A percentile compares a stretch with the other conserved stretches of the same genome.
phyloP scores from a whole-genome alignment of 129 eudicot species.

The Mikania micrantha region DNA sequence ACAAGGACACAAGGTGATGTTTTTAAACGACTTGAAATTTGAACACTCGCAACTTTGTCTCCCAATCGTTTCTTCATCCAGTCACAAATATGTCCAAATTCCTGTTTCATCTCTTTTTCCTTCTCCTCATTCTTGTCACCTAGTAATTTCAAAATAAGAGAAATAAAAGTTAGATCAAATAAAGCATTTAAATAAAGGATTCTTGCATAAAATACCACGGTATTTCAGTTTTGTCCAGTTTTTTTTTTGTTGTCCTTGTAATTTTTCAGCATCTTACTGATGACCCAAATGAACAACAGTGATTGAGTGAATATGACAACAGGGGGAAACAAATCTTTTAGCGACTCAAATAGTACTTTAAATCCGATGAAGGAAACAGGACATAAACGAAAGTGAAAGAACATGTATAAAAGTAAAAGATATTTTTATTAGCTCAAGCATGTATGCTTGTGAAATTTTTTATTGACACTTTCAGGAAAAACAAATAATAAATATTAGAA shows the following conservation, averaged over 20 bases:
- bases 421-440: not conserved
- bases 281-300: not conserved
- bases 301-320: not conserved
- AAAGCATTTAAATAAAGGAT: not conserved
- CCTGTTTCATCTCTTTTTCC: conserved; percentile 62
- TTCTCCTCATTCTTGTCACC: conserved; percentile 60
- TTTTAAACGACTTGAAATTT: conserved; percentile 77
- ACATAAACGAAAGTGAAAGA: not conserved
- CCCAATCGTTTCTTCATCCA: conserved; percentile 48
- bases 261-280: too few species aligned
- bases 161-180: too few species aligned
- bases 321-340: not conserved
- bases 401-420: not conserved
- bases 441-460: not conserved
- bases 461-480: not conserved
- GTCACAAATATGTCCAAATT: conserved; percentile 45
- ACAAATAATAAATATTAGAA: not conserved
- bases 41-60: conserved; percentile 87
- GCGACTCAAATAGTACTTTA: not conserved
- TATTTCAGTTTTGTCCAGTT: not conserved
- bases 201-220: not conserved
- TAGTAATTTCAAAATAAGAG: not conserved
- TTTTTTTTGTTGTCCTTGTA: not conserved
- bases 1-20: conserved; percentile 90
- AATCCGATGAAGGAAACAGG: not conserved